Evolutionary conservation across 257 asterid species (phyloP).

Genomic region (Penstemon barbatus): DNA sequence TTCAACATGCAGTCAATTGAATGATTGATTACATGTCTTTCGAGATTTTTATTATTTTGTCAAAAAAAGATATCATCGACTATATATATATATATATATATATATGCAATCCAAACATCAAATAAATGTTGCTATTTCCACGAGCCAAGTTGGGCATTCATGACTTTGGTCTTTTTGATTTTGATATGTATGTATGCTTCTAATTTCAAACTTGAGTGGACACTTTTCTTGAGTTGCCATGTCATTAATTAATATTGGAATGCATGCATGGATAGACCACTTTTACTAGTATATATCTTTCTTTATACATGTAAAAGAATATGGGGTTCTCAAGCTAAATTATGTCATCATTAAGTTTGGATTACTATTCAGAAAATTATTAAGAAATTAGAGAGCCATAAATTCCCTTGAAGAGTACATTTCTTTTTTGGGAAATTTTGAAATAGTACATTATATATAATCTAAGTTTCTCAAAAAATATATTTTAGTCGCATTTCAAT

Average conservation of each 20-base stretch:
- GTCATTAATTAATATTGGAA: background rate
- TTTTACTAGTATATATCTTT: background rate
- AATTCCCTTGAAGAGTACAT: too few species aligned
- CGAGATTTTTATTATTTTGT: constrained; percentile 16
- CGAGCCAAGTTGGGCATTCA: constrained; percentile 28
- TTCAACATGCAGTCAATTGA: constrained; percentile 35
- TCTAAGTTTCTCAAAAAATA: too few species aligned
- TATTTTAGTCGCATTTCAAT: too few species aligned
- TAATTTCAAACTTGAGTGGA: constrained; percentile 1
- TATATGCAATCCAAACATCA: constrained; percentile 34
- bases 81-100: too few species aligned
- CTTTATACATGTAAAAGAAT: too few species aligned
- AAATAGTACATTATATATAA: too few species aligned
- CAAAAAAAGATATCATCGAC: constrained; percentile 25
- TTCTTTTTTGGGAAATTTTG: too few species aligned
- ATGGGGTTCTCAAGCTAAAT: too few species aligned
- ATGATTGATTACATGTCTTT: constrained; percentile 56
- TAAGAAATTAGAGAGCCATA: too few species aligned
- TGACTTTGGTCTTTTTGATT: constrained; percentile 7
- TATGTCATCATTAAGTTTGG: too few species aligned
- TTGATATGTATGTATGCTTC: background rate
- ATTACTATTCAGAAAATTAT: too few species aligned
- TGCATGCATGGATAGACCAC: background rate
- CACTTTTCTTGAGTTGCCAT: background rate
- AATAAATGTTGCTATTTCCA: constrained; percentile 35